Percentiles rank a stretch among this genome's conserved stretches.
phyloP scores from a whole-genome alignment of 78 protist genomes.

The Neovahlkampfia damariscottae region DNA sequence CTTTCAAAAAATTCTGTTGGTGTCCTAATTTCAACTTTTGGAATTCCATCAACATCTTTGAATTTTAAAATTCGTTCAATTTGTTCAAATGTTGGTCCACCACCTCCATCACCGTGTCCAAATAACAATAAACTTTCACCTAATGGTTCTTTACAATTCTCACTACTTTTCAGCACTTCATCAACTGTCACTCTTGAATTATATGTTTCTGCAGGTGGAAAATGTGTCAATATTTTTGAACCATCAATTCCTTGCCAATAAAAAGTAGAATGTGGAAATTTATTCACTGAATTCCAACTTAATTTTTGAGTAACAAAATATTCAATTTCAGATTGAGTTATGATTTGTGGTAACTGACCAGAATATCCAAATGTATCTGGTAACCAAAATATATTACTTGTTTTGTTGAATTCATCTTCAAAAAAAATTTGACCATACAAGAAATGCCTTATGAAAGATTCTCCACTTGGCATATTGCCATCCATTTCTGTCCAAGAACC shows the following conservation, averaged over 20 bases:
- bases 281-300: slow-evolving; percentile 57
- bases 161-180: not conserved
- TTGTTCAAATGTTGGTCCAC: not conserved
- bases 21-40: not conserved
- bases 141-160: slow-evolving; percentile 34
- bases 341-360: slow-evolving; percentile 64
- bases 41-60: not conserved
- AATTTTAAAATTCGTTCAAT: not conserved
- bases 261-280: slow-evolving; percentile 54
- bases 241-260: slow-evolving; percentile 80
- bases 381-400: slow-evolving; percentile 47
- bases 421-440: slow-evolving; percentile 55
- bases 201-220: slow-evolving; percentile 68
- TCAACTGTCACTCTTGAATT: slow-evolving; percentile 31
- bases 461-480: slow-evolving; percentile 66
- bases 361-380: slow-evolving; percentile 69
- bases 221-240: slow-evolving; percentile 47
- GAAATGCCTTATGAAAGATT: slow-evolving; percentile 62
- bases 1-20: not conserved
- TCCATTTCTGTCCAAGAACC: slow-evolving; percentile 77
- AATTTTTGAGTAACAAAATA: slow-evolving; percentile 68
- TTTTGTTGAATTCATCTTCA: slow-evolving; percentile 34
- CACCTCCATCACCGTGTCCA: slow-evolving; percentile 9
- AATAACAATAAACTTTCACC: not conserved
- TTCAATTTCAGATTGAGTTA: slow-evolving; percentile 33